A percentile compares a stretch with the other conserved stretches of the same genome.
phyloP scores from a whole-genome alignment of 2,329 filamentous ascomycete genomes.

The Thelonectria rubi region DNA sequence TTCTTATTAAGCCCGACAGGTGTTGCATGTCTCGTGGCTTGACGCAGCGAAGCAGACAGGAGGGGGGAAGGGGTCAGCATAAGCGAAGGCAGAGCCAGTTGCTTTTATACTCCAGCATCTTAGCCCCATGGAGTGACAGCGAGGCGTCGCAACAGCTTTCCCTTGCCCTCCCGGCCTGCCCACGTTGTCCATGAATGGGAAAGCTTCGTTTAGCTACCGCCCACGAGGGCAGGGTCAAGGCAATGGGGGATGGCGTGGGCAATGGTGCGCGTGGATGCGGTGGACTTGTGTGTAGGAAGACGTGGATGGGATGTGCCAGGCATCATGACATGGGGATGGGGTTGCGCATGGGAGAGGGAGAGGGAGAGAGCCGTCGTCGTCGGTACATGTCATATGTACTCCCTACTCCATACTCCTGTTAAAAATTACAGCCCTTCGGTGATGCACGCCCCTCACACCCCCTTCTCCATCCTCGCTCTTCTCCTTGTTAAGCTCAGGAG shows the following conservation, averaged over 20 bases:
- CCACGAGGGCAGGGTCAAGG: constrained; percentile 28
- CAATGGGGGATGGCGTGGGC: constrained; percentile 25
- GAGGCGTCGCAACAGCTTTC: constrained; percentile 15
- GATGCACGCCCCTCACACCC: constrained; percentile 23
- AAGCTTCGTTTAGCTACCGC: constrained; percentile 30
- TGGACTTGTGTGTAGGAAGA: constrained; percentile 2
- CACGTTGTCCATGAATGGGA: constrained; percentile 21
- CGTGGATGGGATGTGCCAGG: constrained; percentile 22
- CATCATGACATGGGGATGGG: constrained; percentile 21
- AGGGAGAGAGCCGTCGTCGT: background rate
- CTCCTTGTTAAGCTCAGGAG: constrained; percentile 22
- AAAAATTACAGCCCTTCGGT: constrained; percentile 5
- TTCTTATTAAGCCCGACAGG: constrained; percentile 48
- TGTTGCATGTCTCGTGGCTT: constrained; percentile 55
- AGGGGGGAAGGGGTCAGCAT: constrained; percentile 34
- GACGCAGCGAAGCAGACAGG: constrained; percentile 43
- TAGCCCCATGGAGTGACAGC: constrained; percentile 34
- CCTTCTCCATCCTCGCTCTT: constrained; percentile 7
- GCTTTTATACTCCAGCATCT: constrained; percentile 49
- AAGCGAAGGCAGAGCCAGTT: constrained; percentile 50
- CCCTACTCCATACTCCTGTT: background rate
- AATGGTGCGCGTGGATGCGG: constrained; percentile 14
- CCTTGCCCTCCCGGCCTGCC: constrained; percentile 10
- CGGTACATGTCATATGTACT: constrained; percentile 9
- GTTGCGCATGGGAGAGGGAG: constrained; percentile 15